Base-by-base conservation (phyloP, 805 yeast species). In the Saccharomycopsis fermentans region DNA sequence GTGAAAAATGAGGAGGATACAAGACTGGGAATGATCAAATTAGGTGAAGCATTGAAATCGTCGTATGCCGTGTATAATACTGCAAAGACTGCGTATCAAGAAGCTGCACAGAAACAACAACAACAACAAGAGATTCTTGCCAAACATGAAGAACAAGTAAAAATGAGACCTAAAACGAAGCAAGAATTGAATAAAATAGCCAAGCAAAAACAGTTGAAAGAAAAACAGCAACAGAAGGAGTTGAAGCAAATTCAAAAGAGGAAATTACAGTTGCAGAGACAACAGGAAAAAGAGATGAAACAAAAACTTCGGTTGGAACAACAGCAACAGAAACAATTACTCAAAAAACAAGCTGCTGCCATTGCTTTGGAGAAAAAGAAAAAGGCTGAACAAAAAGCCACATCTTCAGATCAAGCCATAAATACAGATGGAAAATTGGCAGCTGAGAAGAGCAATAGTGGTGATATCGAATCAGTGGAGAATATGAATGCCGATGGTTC, bases 261-360 rank as follows among this genome's bases (percentile, higher is more conserved):
- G 29, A 26, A 32, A 27, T 35, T 34, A 14, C 36, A 51, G 27
- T 51, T 35, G 27, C 54, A 51, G 16, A 51, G 24, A 35, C 36
- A 51, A 51, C 39, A 32, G 26, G 39, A 43, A 29, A 43, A 43
- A 26, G 50, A 43, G 24, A 21, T 43, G 50, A 43, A 43, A 24
- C 50, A 43, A 24, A 43, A 43, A 8, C 50, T 43, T 29, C 21
- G 26, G 29, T 24, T 21, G 29, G 50, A 43, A 24, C 50, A 43
- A 21, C 50, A 43, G 14, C 50, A 43, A 21, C 50, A 43, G 50
- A 43, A 43, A 21, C 53, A 50, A 29, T 51, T 52, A 43, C 55
- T 40, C 50, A 58, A 60, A 48, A 61, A 58, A 34, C 37, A 52
- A 40, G 50, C 64, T 29, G 51, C 59, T 11, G 55, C 62, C 14